Conservation (phyloP, 169 alveolate genomes). For the Ichthyophthirius multifiliis region DNA sequence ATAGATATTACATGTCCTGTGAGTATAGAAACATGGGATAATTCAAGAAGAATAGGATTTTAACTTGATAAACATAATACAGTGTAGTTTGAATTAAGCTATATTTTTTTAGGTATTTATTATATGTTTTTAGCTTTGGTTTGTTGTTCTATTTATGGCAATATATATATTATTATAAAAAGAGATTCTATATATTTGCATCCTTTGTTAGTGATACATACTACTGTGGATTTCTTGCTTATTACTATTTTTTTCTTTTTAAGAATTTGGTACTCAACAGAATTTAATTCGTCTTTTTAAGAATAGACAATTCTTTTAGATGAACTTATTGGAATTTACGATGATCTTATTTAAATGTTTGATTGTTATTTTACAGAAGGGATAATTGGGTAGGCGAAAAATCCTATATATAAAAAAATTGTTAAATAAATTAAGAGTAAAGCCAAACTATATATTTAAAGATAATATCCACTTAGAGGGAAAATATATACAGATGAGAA, state of each 20-base stretch:
- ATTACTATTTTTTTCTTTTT: conserved; percentile 3
- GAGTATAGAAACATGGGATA: conserved; percentile 4
- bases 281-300: not conserved
- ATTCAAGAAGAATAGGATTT: not conserved
- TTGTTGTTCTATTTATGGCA: not conserved
- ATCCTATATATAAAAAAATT: conserved; percentile 1
- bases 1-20: not conserved
- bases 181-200: not conserved
- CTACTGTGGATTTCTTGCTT: not conserved
- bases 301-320: not conserved
- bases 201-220: not conserved
- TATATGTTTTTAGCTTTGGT: not conserved
- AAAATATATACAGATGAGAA: not conserved
- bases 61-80: not conserved
- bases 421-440: not conserved
- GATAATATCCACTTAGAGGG: not conserved
- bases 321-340: not conserved
- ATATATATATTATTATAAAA: not conserved
- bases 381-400: not conserved
- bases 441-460: not conserved
- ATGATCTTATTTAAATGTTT: not conserved
- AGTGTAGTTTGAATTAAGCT: not conserved
- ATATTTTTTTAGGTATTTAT: not conserved
- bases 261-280: not conserved
- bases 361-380: not conserved